Evolutionary conservation across 2,329 filamentous ascomycete genomes (phyloP), one percentile per base, ranked within the genome.

Genomic region (Calonectria pteridis): DNA sequence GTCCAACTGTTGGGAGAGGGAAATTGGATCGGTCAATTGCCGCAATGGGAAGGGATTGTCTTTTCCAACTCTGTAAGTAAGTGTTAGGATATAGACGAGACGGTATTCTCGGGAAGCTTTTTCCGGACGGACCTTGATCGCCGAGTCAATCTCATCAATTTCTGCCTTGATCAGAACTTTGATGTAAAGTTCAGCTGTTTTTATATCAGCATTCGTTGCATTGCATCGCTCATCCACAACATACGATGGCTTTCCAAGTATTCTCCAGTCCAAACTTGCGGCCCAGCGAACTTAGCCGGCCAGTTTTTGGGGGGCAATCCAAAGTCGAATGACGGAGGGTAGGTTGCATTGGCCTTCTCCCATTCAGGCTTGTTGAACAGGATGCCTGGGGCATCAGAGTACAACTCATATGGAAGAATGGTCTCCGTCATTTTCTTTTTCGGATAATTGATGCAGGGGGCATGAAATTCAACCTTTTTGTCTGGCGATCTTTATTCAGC

Each of bases 91-190:
- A 26, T 40, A 20, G 13, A 28, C 13, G 0, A 7, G 9, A n/a
- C 9, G 16, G 7, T 40, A 20, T 29, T 5, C 7, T 13, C 31
- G 9, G 31, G 18, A 6, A 26, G 18, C 5, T 2, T 10, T 14
- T 37, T 26, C 33, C 13, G 10, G n/a, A 20, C 20, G n/a, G n/a
- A 49, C 64, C 49, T 67, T 40, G 3, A 67, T 40, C 11, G 64
- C 64, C 10, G 49, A 28, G 49, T 67, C 63, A 28, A 66, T 66
- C 46, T 67, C 64, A 7, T 40, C 64, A 20, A 67, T 67, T 35
- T 67, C 64, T 14, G 16, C 6, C n/a, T 51, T 6, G 28, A 28
- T 28, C 13, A 67, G 43, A 2, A 67, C 33, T 40, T 35, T 50
- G n/a, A 67, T 55, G 33, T 55, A 67, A n/a, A 53, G 20, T 5